A percentile compares a stretch with the other conserved stretches of the same genome.
phyloP scores from a whole-genome alignment of 805 yeast genomes.

The Danielia reshetovae region DNA sequence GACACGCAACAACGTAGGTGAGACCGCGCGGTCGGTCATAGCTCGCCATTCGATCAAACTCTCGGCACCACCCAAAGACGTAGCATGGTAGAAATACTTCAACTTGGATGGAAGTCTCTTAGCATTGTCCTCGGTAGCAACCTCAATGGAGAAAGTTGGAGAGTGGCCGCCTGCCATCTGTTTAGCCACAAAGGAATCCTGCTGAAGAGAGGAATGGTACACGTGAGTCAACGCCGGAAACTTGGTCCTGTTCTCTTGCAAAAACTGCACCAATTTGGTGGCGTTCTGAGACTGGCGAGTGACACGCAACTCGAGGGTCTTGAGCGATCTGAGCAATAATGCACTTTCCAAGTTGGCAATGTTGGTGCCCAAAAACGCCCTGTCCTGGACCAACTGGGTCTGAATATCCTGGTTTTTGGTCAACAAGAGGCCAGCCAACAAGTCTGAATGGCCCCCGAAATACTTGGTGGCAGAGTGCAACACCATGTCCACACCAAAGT shows the following conservation, averaged over 20 bases:
- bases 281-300: slow-evolving; percentile 62
- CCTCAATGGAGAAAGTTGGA: slow-evolving; percentile 72
- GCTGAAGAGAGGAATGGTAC: slow-evolving; percentile 75
- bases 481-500: slow-evolving; percentile 81
- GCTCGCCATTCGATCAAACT: slow-evolving; percentile 90
- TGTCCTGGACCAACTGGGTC: slow-evolving; percentile 50
- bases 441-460: slow-evolving; percentile 94
- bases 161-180: slow-evolving; percentile 63
- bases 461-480: slow-evolving; percentile 92
- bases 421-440: slow-evolving; percentile 75
- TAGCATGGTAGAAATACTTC: slow-evolving; percentile 80
- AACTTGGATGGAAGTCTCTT: slow-evolving; percentile 59
- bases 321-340: slow-evolving; percentile 70
- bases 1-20: slow-evolving; percentile 60
- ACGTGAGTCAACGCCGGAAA: slow-evolving; percentile 50
- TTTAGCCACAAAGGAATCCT: slow-evolving; percentile 57
- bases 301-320: slow-evolving; percentile 76
- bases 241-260: slow-evolving; percentile 45
- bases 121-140: slow-evolving; percentile 52
- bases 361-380: slow-evolving; percentile 73
- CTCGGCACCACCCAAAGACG: slow-evolving; percentile 91
- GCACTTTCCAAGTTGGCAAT: slow-evolving; percentile 75
- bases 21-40: slow-evolving; percentile 53
- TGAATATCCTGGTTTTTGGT: slow-evolving; percentile 53
- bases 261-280: slow-evolving; percentile 53